Conservation (phyloP, 148 eudicot species). For the Rhododendron griersonianum region DNA sequence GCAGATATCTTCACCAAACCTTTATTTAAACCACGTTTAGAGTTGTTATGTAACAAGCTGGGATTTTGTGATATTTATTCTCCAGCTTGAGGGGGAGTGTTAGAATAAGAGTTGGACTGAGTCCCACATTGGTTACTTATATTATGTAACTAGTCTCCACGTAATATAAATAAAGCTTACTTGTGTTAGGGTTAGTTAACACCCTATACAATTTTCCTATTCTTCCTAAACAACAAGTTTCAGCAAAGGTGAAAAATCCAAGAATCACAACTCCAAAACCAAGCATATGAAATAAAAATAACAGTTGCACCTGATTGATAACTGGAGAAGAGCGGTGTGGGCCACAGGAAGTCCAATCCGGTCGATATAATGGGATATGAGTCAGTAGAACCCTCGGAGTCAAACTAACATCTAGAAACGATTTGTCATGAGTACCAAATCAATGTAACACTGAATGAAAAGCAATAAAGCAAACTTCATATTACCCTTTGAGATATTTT, state of each 20-base stretch:
- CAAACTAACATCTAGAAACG: slow-evolving; percentile 34
- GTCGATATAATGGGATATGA: slow-evolving; percentile 90
- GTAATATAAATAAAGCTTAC: too few species aligned
- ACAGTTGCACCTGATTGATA: slow-evolving; percentile 66
- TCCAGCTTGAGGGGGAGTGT: too few species aligned
- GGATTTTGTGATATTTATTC: too few species aligned
- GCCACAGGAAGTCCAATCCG: slow-evolving; percentile 81
- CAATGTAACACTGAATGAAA: not conserved
- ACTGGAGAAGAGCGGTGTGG: slow-evolving; percentile 69
- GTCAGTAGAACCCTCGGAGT: slow-evolving; percentile 73
- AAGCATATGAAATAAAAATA: slow-evolving; percentile 1
- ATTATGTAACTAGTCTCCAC: too few species aligned
- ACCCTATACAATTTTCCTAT: too few species aligned
- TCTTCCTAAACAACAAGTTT: too few species aligned
- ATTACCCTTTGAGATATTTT: slow-evolving; percentile 53
- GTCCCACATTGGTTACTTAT: too few species aligned
- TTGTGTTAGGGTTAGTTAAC: too few species aligned
- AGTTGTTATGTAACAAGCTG: too few species aligned
- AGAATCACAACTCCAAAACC: not conserved
- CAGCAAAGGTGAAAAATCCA: not conserved
- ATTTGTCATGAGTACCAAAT: not conserved
- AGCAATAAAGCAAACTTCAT: slow-evolving; percentile 17
- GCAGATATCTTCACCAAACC: too few species aligned
- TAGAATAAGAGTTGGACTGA: too few species aligned
- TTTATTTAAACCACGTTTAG: too few species aligned